These are phyloP conservation scores for Perkinsela sp. DNA, from an alignment of 208 protist genomes.

Conservation along the genomic window DNA sequence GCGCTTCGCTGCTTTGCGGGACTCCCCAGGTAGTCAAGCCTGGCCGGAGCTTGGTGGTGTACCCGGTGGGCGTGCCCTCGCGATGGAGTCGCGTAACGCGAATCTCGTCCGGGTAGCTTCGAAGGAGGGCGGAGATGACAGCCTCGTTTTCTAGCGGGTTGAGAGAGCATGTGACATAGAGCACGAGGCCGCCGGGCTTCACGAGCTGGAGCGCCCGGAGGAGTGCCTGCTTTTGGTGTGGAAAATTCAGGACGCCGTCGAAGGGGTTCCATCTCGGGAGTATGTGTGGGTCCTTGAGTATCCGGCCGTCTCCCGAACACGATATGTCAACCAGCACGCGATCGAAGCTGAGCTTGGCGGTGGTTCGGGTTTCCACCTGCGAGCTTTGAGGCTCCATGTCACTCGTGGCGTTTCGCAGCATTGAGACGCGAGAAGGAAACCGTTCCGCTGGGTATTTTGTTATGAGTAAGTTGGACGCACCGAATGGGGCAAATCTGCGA, in stretches of 20 bases:
- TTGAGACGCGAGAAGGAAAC: constrained; percentile 2
- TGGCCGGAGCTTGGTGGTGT: neutral
- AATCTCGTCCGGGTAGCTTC: neutral
- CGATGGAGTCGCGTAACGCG: neutral
- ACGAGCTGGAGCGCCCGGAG: constrained; percentile 20
- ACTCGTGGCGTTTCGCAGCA: constrained; percentile 2
- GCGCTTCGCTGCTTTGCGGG: neutral
- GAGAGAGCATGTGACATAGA: constrained; percentile 81
- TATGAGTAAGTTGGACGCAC: constrained; percentile 10
- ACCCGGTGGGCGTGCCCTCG: no score
- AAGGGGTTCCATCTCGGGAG: constrained; percentile 48
- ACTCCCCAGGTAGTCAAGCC: constrained; percentile 4
- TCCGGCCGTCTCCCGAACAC: constrained; percentile 72
- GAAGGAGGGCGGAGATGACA: constrained; percentile 43
- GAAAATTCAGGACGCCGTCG: constrained; percentile 8
- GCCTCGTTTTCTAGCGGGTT: constrained; percentile 87
- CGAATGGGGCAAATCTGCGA: constrained; percentile 8
- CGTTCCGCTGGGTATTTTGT: constrained; percentile 4
- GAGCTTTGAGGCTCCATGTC: constrained; percentile 1
- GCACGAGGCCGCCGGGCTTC: constrained; percentile 31
- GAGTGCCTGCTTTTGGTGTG: constrained; percentile 32
- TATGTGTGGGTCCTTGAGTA: constrained; percentile 15
- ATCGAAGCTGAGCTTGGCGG: constrained; percentile 13
- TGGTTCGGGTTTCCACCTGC: constrained; percentile 4
- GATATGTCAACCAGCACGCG: constrained; percentile 69